These are phyloP conservation scores for Aspergillus cristatus DNA, from an alignment of 495 filamentous ascomycete species.

Conservation along the genomic window DNA sequence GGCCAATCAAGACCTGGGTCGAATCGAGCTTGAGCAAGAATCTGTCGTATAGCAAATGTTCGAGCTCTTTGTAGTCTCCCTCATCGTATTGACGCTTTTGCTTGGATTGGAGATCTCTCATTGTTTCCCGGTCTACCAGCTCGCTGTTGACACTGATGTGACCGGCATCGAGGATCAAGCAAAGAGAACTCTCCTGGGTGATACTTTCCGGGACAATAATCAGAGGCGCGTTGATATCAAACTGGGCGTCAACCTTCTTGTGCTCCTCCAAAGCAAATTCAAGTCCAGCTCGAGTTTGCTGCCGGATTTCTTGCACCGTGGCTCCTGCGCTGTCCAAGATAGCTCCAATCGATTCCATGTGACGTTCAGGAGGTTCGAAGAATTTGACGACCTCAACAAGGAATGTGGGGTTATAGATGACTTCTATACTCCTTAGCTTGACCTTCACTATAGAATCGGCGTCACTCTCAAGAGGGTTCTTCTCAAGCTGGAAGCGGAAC, in stretches of 20 bases:
- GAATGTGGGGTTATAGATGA: constrained; percentile 93
- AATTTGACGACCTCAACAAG: constrained; percentile 83
- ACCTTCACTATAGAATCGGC: constrained; percentile 83
- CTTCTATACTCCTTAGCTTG: constrained; percentile 89
- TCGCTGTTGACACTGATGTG: constrained; percentile 91
- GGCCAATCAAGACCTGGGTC: constrained; percentile 89
- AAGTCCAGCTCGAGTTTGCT: constrained; percentile 89
- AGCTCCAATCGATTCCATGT: constrained; percentile 96
- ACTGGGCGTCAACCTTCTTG: constrained; percentile 92
- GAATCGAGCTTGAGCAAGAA: constrained; percentile 86
- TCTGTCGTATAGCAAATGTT: constrained; percentile 91
- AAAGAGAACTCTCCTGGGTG: constrained; percentile 66
- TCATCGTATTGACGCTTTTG: constrained; percentile 82
- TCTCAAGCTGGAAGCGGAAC: constrained; percentile 86
- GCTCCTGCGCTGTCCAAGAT: constrained; percentile 90
- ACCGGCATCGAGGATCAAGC: constrained; percentile 90
- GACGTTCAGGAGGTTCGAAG: constrained; percentile 89
- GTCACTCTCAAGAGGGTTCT: constrained; percentile 86
- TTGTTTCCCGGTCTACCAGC: constrained; percentile 78
- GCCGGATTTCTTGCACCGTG: constrained; percentile 85
- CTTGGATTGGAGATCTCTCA: constrained; percentile 83
- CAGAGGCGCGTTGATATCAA: constrained; percentile 90
- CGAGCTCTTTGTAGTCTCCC: constrained; percentile 76
- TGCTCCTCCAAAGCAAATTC: constrained; percentile 96
- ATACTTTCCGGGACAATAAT: constrained; percentile 95